Conservation (phyloP, 2,329 filamentous ascomycete genomes). For the Berkeleyomyces rouxiae region DNA sequence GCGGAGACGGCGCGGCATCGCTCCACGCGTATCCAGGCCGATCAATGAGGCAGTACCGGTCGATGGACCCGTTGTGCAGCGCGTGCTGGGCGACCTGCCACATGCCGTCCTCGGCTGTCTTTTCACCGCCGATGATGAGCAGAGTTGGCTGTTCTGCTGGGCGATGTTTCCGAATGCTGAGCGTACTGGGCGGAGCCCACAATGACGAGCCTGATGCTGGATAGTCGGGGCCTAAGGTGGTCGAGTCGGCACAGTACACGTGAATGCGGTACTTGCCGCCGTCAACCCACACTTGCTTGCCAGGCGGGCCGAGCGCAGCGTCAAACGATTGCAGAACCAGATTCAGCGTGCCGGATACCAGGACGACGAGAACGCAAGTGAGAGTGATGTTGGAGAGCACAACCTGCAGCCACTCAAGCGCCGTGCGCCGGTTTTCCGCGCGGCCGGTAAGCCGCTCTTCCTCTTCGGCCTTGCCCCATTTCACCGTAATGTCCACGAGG, state of each 20-base stretch:
- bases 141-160: conserved; percentile 51
- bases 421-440: conserved; percentile 63
- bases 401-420: conserved; percentile 73
- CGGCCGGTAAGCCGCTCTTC: conserved; percentile 84
- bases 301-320: conserved; percentile 53
- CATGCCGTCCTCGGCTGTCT: conserved; percentile 61
- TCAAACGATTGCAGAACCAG: conserved; percentile 69
- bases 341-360: conserved; percentile 67
- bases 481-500: conserved; percentile 61
- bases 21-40: conserved; percentile 75
- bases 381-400: conserved; percentile 57
- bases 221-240: background rate
- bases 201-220: background rate
- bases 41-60: conserved; percentile 88
- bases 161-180: background rate
- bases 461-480: conserved; percentile 84
- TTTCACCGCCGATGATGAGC: conserved; percentile 69
- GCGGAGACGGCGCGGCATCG: conserved; percentile 83
- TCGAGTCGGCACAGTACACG: conserved; percentile 47
- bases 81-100: conserved; percentile 65
- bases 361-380: conserved; percentile 49
- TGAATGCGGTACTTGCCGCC: conserved; percentile 75
- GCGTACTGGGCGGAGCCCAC: background rate
- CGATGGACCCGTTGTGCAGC: conserved; percentile 63
- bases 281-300: conserved; percentile 65